These are phyloP conservation scores for Fusarium sp. DNA, from an alignment of 2,329 filamentous ascomycete species.

Conservation along the genomic window DNA sequence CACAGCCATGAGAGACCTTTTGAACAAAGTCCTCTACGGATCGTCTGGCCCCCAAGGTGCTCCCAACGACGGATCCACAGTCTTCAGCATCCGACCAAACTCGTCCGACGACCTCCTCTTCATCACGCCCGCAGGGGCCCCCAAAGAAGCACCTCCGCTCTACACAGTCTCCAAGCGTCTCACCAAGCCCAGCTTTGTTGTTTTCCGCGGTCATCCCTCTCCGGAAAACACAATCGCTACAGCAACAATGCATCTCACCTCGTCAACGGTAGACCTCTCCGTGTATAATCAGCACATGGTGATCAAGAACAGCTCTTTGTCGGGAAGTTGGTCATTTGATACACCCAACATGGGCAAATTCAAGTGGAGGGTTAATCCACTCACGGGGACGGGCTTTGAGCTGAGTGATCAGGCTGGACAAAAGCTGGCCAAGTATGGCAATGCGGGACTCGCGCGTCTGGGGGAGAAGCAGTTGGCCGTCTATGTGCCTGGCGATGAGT, in stretches of 20 bases:
- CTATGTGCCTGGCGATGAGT: constrained; percentile 36
- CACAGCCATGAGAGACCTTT: constrained; percentile 17
- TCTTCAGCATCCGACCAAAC: constrained; percentile 21
- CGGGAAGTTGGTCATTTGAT: constrained; percentile 30
- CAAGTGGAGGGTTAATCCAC: constrained; percentile 42
- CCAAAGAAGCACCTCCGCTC: constrained; percentile 32
- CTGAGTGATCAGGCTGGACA: constrained; percentile 30
- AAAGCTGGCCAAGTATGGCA: constrained; percentile 37
- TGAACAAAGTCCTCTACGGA: constrained; percentile 26
- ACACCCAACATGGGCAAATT: constrained; percentile 36
- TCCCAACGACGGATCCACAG: constrained; percentile 12
- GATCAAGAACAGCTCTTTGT: constrained; percentile 27
- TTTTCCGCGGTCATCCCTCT: constrained; percentile 25
- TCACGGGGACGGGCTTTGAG: constrained; percentile 25
- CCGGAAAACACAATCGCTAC: constrained; percentile 31
- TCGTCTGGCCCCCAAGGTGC: constrained; percentile 13
- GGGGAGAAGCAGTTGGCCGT: constrained; percentile 37
- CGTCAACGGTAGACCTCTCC: constrained; percentile 27
- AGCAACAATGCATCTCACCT: constrained; percentile 32
- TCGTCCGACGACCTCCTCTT: constrained; percentile 14
- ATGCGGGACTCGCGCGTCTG: constrained; percentile 6
- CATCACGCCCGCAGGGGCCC: constrained; percentile 21
- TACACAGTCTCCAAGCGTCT: constrained; percentile 30
- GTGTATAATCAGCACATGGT: constrained; percentile 35
- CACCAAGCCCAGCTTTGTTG: constrained; percentile 26